Evolutionary conservation across 352 stramenopile genomes (phyloP), one percentile per base, ranked within the genome.

Genomic region (Blastocystis sp.): DNA sequence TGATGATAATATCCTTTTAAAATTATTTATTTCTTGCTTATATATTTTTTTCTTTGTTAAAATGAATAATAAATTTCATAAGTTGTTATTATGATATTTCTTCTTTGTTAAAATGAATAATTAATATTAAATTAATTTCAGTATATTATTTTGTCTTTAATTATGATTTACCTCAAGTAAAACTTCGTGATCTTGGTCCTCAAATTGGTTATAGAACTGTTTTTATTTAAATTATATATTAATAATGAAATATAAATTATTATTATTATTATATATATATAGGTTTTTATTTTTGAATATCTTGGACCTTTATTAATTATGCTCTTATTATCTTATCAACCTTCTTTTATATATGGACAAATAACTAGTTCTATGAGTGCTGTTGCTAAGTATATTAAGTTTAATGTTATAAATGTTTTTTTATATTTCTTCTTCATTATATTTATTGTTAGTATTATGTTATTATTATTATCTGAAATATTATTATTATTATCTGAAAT

Each of bases 221-320:
- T 1, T 4, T 24, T 16, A n/a, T 52, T 11, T 18, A 40, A 5
- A n/a, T n/a, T 36, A n/a, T n/a, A n/a, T n/a, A n/a, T n/a, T n/a
- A n/a, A n/a, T n/a, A n/a, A n/a, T n/a, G n/a, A n/a, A n/a, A n/a
- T n/a, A n/a, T n/a, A n/a, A n/a, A n/a, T n/a, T n/a, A n/a, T n/a
- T n/a, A n/a, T n/a, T n/a, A 85, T 76, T 1, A n/a, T n/a, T 30
- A 1, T 1, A 42, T 1, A 36, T 9, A 2, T 37, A 9, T 36
- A 62, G 52, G 79, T 88, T 21, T 87, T 88, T 48, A 36, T 87
- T 24, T 57, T 74, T 37, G 80, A 87, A 68, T 88, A 87, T 66
- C 39, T 82, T 7, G 80, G 79, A 1, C 80, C 80, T 2, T 54
- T 88, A 48, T 58, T 82, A 35, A 81, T 88, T 47, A 77, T 87